These are phyloP conservation scores for Pyrenula massariospora DNA, from an alignment of 495 filamentous ascomycete species.

Conservation along the genomic window DNA sequence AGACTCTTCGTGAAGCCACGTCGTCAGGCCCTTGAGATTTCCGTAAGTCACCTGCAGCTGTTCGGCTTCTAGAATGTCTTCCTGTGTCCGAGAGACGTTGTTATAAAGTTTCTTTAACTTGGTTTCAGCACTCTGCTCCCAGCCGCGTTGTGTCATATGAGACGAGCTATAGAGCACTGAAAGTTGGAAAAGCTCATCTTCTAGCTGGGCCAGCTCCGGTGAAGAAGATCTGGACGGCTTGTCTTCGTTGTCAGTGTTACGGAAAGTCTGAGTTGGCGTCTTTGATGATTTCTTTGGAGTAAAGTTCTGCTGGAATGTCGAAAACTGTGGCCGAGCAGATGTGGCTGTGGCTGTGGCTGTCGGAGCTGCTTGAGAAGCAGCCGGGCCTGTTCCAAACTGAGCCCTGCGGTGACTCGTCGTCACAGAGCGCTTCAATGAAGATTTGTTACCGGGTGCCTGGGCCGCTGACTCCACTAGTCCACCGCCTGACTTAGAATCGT, in stretches of 20 bases:
- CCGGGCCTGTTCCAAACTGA: background rate
- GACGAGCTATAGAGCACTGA: slow-evolving; percentile 50
- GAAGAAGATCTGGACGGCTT: slow-evolving; percentile 23
- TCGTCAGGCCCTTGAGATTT: background rate
- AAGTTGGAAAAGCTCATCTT: slow-evolving; percentile 63
- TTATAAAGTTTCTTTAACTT: slow-evolving; percentile 27
- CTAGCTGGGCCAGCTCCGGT: slow-evolving; percentile 49
- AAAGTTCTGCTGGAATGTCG: slow-evolving; percentile 58
- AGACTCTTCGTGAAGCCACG: background rate
- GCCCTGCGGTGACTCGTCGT: background rate
- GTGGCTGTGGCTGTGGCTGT: slow-evolving; percentile 7
- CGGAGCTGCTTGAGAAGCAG: background rate
- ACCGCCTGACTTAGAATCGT: background rate
- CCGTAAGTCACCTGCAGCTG: background rate
- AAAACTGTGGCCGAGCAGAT: slow-evolving; percentile 43
- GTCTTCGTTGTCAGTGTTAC: slow-evolving; percentile 32
- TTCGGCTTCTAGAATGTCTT: background rate
- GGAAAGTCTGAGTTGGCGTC: slow-evolving; percentile 35
- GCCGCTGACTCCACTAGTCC: background rate
- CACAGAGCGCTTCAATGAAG: background rate
- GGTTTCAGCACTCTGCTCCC: slow-evolving; percentile 19
- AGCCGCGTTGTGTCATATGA: slow-evolving; percentile 21
- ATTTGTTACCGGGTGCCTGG: background rate
- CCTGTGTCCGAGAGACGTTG: background rate
- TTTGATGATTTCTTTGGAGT: slow-evolving; percentile 54